phyloP scores from a whole-genome alignment of 2,329 filamentous ascomycete genomes.

The Trichoderma atroviride region DNA sequence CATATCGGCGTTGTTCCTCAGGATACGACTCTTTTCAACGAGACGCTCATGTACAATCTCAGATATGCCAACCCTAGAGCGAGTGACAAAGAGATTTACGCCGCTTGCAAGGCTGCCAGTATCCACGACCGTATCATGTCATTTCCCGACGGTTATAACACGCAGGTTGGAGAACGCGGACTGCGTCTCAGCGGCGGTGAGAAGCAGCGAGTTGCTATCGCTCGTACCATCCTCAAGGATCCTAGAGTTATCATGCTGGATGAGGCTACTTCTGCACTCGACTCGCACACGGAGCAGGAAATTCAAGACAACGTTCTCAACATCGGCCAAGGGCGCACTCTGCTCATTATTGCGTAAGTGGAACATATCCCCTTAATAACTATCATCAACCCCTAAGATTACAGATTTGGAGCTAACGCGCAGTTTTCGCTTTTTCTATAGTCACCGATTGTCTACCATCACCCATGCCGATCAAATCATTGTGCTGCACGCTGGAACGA shows the following conservation, averaged over 20 bases:
- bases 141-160: conserved; percentile 86
- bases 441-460: conserved; percentile 81
- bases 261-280: conserved; percentile 88
- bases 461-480: conserved; percentile 84
- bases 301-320: conserved; percentile 85
- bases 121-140: conserved; percentile 91
- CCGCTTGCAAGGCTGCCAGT: conserved; percentile 81
- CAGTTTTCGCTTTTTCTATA: conserved; percentile 37
- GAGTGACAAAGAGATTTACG: conserved; percentile 78
- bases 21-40: conserved; percentile 94
- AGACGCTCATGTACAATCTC: conserved; percentile 92
- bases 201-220: conserved; percentile 92
- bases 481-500: conserved; percentile 74
- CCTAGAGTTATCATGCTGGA: conserved; percentile 91
- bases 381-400: too few relatives aligned
- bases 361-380: not conserved
- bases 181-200: conserved; percentile 86
- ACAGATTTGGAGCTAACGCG: conserved; percentile 16
- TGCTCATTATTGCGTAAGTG: conserved; percentile 87
- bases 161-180: conserved; percentile 88
- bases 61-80: conserved; percentile 83
- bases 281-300: conserved; percentile 90
- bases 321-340: conserved; percentile 81
- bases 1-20: conserved; percentile 97
- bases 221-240: conserved; percentile 88